Base-by-base conservation (phyloP, 2,329 filamentous ascomycete genomes). In the Mycosphaerella sp. region DNA sequence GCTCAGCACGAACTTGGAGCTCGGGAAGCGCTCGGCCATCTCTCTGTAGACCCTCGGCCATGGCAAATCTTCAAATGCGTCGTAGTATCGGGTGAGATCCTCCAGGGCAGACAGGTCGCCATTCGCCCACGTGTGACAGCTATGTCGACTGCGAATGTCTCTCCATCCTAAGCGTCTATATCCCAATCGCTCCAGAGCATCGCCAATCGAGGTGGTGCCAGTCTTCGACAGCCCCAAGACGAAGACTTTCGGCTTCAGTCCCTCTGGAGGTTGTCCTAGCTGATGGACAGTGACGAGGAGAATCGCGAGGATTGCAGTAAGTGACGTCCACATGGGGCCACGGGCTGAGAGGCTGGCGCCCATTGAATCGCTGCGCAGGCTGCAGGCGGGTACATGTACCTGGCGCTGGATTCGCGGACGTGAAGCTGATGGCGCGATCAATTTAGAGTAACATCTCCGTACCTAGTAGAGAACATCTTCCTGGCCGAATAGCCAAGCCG, bases 161-260 rank as follows among this genome's bases (percentile, higher is more conserved):
- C 64, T 62, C 65, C 65, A 67, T 45, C 64, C 64, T 17, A 67
- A 57, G 1, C 64, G 62, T n/a, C 64, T 61, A 53, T 67, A 67
- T 17, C 62, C 61, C 5, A 67, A 56, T 3, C 60, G 58, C 11
- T 62, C 62, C 14, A 67, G 62, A 4, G 64, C 65, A 56, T 67
- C 63, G 55, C 65, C 65, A 36, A 67, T 65, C 14, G 62, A 64
- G 6, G 61, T 66, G 21, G 65, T 67, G 34, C 64, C 64, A 32
- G 64, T 67, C 41, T 67, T 66, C 6, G 65, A 67, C 26, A 67
- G 58, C 21, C 64, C 65, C 36, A 67, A 59, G 17, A 67, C 61
- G 49, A 67, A 67, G 53, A 67, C 53, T 49, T 67, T 67, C n/a
- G 64, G 41, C 48, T 61, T 59, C 23, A 65, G 58, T 6, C 48